phyloP scores from a whole-genome alignment of 164 flowering plant genomes.

The Magnolia kwangsiensis region DNA sequence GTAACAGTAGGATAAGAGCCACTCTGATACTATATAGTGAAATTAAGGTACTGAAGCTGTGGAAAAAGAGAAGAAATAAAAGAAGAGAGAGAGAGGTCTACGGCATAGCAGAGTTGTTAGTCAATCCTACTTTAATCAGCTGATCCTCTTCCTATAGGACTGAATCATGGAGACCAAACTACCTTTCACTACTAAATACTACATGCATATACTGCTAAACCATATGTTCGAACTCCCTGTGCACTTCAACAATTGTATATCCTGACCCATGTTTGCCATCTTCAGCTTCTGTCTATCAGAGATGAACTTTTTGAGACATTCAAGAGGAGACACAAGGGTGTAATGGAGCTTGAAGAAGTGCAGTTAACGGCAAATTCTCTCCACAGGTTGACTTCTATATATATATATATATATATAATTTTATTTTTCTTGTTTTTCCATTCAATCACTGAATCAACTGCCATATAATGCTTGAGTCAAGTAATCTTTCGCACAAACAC shows the following conservation, averaged over 20 bases:
- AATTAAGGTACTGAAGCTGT: too few relatives aligned
- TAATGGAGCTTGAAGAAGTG: conserved; percentile 89
- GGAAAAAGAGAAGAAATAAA: too few relatives aligned
- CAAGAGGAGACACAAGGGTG: conserved; percentile 82
- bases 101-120: too few relatives aligned
- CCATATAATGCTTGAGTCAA: too few relatives aligned
- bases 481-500: neutral
- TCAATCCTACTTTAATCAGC: too few relatives aligned
- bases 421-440: neutral
- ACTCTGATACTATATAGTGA: too few relatives aligned
- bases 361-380: conserved; percentile 81
- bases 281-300: conserved; percentile 80
- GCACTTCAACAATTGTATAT: too few relatives aligned
- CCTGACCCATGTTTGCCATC: conserved; percentile 2
- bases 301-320: conserved; percentile 97
- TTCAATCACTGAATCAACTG: too few relatives aligned
- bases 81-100: too few relatives aligned
- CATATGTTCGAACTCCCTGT: neutral
- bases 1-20: too few relatives aligned
- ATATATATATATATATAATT: neutral
- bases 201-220: neutral
- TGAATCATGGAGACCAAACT: neutral
- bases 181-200: neutral
- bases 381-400: conserved; percentile 51
- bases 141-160: neutral